phyloP scores from a whole-genome alignment of 148 eudicot genomes.

The Fagopyrum homotropicum region DNA sequence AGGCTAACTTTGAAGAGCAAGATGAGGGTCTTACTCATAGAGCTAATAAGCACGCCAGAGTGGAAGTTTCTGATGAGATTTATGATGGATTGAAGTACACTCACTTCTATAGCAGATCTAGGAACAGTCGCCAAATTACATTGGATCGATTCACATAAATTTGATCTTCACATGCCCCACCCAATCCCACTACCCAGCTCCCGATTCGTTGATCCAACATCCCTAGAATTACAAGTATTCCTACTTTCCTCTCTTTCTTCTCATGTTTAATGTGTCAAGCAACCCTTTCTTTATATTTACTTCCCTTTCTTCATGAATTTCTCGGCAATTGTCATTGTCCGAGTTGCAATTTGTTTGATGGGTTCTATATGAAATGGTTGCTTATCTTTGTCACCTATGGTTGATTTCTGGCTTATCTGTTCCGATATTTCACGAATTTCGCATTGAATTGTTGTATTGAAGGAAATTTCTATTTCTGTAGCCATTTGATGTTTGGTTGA shows the following conservation, averaged over 20 bases:
- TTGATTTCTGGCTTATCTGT: conserved; percentile 1
- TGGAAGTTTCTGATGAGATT: conserved; percentile 9
- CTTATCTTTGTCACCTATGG: background rate
- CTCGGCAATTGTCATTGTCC: background rate
- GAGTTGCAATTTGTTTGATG: conserved; percentile 5
- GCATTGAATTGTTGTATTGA: background rate
- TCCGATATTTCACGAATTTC: background rate
- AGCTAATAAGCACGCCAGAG: conserved; percentile 19
- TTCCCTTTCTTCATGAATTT: background rate
- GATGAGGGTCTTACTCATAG: conserved; percentile 9
- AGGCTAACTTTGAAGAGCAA: conserved; percentile 17
- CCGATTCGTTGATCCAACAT: background rate
- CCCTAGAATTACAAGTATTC: background rate
- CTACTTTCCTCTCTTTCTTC: background rate
- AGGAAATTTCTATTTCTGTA: background rate
- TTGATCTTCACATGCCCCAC: background rate
- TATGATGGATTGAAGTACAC: background rate
- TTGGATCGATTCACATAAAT: background rate
- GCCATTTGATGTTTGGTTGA: background rate
- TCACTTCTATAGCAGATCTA: background rate
- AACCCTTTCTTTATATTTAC: background rate
- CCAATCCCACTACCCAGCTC: background rate
- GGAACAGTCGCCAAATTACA: background rate
- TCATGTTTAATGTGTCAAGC: background rate
- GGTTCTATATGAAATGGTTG: background rate